Evolutionary conservation across 2,329 filamentous ascomycete species (phyloP).

Genomic region (Coniochaeta sp.): DNA sequence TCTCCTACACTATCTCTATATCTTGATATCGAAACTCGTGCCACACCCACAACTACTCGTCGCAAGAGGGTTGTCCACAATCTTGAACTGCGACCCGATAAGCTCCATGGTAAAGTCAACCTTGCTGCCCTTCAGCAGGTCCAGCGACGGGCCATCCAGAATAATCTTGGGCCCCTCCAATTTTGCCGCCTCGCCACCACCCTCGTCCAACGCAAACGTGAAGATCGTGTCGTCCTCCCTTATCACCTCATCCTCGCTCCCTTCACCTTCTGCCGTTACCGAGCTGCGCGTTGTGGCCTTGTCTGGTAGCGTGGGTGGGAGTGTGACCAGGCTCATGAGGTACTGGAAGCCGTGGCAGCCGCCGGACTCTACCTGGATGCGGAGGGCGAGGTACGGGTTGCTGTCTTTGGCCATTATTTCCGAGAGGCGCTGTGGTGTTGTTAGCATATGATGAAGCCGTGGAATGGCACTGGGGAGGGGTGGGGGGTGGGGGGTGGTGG

Average conservation of each 20-base stretch:
- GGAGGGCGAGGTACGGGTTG: slow-evolving; percentile 79
- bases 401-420: slow-evolving; percentile 66
- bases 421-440: slow-evolving; percentile 58
- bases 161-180: slow-evolving; percentile 64
- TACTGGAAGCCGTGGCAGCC: slow-evolving; percentile 99
- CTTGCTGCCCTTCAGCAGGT: slow-evolving; percentile 86
- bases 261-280: background rate
- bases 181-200: slow-evolving; percentile 21
- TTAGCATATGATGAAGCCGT: too few species aligned
- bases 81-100: slow-evolving; percentile 86
- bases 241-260: slow-evolving; percentile 21
- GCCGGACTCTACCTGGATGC: slow-evolving; percentile 85
- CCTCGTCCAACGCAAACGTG: slow-evolving; percentile 53
- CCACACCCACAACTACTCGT: slow-evolving; percentile 95
- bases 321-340: slow-evolving; percentile 74
- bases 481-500: too few species aligned
- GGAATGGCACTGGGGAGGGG: too few species aligned
- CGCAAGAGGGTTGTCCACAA: slow-evolving; percentile 85
- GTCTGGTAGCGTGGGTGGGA: slow-evolving; percentile 32
- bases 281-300: too few species aligned
- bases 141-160: slow-evolving; percentile 79
- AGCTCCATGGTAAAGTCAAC: slow-evolving; percentile 95
- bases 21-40: slow-evolving; percentile 92
- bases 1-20: slow-evolving; percentile 28
- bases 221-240: slow-evolving; percentile 85